A percentile compares a stretch with the other conserved stretches of the same genome.
phyloP scores from a whole-genome alignment of 2,329 filamentous ascomycete species.

The Talaromyces sp. region DNA sequence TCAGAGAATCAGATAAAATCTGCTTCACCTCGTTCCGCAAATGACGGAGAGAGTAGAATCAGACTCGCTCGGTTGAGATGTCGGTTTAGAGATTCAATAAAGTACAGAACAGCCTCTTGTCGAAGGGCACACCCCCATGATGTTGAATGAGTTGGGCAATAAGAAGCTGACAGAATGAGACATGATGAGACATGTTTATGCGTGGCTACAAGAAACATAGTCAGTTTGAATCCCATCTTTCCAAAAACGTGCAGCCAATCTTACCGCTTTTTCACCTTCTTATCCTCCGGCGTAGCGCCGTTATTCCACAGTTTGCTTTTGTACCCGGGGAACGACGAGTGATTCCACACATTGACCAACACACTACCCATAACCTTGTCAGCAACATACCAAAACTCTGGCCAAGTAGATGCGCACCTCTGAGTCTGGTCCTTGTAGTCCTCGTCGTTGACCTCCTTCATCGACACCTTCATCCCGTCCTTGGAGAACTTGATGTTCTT shows the following conservation, averaged over 20 bases:
- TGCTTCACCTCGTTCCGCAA: too few relatives aligned
- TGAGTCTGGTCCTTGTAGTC: constrained; percentile 58
- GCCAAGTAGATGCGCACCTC: constrained; percentile 31
- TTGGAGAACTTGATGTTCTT: constrained; percentile 58
- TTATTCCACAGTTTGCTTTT: constrained; percentile 39
- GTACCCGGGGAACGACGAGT: constrained; percentile 43
- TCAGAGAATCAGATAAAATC: neutral
- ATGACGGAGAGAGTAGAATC: neutral
- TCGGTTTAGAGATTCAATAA: neutral
- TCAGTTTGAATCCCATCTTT: neutral
- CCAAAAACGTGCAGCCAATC: neutral
- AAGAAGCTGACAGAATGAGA: neutral
- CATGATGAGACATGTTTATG: neutral
- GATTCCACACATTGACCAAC: constrained; percentile 48
- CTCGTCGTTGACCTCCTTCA: constrained; percentile 55
- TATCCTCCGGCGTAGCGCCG: constrained; percentile 8
- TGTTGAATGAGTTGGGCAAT: neutral
- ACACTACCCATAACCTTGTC: constrained; percentile 26
- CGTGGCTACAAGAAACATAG: neutral
- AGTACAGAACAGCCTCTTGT: neutral
- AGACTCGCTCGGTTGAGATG: neutral
- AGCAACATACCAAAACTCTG: neutral
- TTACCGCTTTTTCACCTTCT: constrained; percentile 6
- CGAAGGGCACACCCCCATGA: neutral
- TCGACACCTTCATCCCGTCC: constrained; percentile 58